phyloP scores from a whole-genome alignment of 2,329 filamentous ascomycete species.

The Alternaria ventricosa region DNA sequence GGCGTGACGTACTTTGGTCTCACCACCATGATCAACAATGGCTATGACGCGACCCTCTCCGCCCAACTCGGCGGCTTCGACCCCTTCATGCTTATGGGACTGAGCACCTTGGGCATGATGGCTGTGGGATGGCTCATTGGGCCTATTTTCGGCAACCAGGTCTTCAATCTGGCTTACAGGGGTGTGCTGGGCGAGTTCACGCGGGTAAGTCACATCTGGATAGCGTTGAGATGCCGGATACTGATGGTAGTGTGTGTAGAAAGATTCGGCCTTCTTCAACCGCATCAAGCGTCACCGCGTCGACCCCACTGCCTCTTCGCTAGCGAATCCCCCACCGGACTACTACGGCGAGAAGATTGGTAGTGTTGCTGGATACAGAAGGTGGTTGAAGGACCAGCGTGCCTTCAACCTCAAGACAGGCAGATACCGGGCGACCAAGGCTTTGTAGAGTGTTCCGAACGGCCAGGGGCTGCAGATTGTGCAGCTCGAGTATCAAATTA shows the following conservation, averaged over 20 bases:
- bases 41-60: slow-evolving; percentile 70
- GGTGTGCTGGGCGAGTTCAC: slow-evolving; percentile 75
- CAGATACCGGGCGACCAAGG: slow-evolving; percentile 55
- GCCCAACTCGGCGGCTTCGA: slow-evolving; percentile 84
- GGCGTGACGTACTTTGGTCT: slow-evolving; percentile 68
- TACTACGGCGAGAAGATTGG: slow-evolving; percentile 99
- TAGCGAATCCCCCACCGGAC: slow-evolving; percentile 92
- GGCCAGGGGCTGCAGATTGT: neutral
- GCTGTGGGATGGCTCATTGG: slow-evolving; percentile 89
- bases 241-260: slow-evolving; percentile 63
- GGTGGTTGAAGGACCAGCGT: slow-evolving; percentile 97
- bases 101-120: slow-evolving; percentile 77
- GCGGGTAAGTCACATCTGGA: slow-evolving; percentile 57
- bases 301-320: slow-evolving; percentile 86
- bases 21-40: slow-evolving; percentile 70
- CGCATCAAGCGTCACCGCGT: slow-evolving; percentile 91
- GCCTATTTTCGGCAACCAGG: slow-evolving; percentile 77
- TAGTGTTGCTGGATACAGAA: slow-evolving; percentile 86
- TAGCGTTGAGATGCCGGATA: neutral
- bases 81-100: slow-evolving; percentile 82
- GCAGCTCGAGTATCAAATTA: neutral
- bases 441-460: slow-evolving; percentile 1
- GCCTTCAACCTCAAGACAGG: slow-evolving; percentile 86
- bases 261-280: slow-evolving; percentile 93
- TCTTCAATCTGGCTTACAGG: slow-evolving; percentile 80